Evolutionary conservation across 495 filamentous ascomycete species (phyloP).

Genomic region (Neurospora terricola): DNA sequence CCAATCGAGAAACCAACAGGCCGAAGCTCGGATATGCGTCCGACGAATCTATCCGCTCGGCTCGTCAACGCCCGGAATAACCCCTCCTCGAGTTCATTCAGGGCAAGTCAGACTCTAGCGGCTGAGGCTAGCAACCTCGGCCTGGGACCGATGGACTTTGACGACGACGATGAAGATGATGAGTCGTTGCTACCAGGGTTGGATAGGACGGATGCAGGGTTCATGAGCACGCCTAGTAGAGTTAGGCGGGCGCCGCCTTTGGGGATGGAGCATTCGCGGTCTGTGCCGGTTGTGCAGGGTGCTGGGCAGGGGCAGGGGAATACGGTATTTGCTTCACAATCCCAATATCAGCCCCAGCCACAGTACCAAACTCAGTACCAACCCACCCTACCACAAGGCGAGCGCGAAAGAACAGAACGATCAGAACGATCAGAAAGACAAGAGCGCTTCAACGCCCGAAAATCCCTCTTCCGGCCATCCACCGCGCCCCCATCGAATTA

Average conservation of each 20-base stretch:
- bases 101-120: neutral
- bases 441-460: neutral
- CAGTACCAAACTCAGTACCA: neutral
- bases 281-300: too few species aligned
- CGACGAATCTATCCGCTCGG: constrained; percentile 1
- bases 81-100: neutral
- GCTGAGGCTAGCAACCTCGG: neutral
- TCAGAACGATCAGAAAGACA: neutral
- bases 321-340: neutral
- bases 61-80: neutral
- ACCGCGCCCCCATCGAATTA: neutral
- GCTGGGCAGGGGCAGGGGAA: too few species aligned
- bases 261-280: too few species aligned
- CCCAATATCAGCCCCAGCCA: neutral
- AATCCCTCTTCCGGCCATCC: neutral
- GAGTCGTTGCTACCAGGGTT: constrained; percentile 4
- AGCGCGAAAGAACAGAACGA: neutral
- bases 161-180: constrained; percentile 10
- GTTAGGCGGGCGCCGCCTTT: constrained; percentile 10
- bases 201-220: constrained; percentile 13
- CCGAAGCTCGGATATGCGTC: constrained; percentile 4
- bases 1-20: neutral
- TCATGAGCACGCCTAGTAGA: constrained; percentile 24
- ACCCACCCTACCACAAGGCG: neutral
- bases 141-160: constrained; percentile 23